phyloP scores from a whole-genome alignment of 1,284 basidiomycete genomes.

The Rhodotorula sp. region DNA sequence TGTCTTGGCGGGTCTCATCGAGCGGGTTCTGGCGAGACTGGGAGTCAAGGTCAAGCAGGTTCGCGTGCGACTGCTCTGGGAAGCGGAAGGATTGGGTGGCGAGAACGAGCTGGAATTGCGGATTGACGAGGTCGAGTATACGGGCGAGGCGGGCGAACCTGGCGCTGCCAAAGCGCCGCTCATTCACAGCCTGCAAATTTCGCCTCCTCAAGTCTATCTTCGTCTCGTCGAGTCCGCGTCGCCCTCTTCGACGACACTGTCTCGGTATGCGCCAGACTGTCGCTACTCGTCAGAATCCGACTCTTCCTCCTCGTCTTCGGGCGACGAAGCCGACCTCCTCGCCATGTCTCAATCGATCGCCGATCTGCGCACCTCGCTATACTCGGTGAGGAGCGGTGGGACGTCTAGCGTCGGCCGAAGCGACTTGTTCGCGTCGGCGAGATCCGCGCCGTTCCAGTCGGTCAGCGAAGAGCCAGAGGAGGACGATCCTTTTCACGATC shows the following conservation, averaged over 20 bases:
- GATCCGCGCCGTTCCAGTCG: constrained; percentile 21
- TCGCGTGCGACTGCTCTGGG: constrained; percentile 56
- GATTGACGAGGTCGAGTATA: constrained; percentile 47
- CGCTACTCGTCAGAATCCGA: constrained; percentile 19
- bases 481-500: constrained; percentile 11
- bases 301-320: constrained; percentile 37
- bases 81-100: background rate
- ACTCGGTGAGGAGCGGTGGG: background rate
- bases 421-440: constrained; percentile 22
- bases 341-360: constrained; percentile 54
- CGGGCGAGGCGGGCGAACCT: constrained; percentile 29
- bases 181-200: constrained; percentile 8
- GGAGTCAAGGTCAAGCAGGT: constrained; percentile 71
- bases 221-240: background rate
- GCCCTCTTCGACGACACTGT: background rate
- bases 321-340: constrained; percentile 47
- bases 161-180: constrained; percentile 5
- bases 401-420: constrained; percentile 36
- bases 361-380: constrained; percentile 48
- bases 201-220: constrained; percentile 18
- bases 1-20: constrained; percentile 77
- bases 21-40: constrained; percentile 75
- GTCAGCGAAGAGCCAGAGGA: background rate
- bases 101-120: constrained; percentile 46
- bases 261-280: background rate